Percentiles rank a stretch among this genome's conserved stretches.
These are phyloP conservation scores for Euphrasia arctica DNA, from an alignment of 305 asterid species.

Conservation along the genomic window DNA sequence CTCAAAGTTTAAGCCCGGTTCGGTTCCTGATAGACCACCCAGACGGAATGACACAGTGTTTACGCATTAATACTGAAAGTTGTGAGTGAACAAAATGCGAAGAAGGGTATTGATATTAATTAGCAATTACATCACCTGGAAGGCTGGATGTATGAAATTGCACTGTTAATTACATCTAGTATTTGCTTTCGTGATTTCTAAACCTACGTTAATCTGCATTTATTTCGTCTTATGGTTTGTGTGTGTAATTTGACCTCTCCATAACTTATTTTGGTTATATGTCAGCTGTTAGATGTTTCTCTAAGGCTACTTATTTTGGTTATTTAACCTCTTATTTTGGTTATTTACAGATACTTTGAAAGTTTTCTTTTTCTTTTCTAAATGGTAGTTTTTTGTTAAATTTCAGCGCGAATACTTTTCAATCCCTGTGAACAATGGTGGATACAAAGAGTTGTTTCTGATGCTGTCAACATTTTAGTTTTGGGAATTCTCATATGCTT, in stretches of 20 bases:
- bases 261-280: constrained; percentile 12
- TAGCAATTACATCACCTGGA: constrained; percentile 14
- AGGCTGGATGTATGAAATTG: constrained; percentile 3
- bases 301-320: constrained; percentile 12
- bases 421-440: background rate
- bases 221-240: background rate
- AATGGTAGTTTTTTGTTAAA: background rate
- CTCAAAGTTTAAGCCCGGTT: constrained; percentile 79
- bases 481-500: background rate
- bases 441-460: background rate
- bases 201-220: constrained; percentile 8
- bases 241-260: constrained; percentile 18
- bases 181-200: background rate
- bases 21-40: constrained; percentile 71
- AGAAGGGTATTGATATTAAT: background rate
- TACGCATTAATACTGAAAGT: constrained; percentile 43
- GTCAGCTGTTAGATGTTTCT: constrained; percentile 16
- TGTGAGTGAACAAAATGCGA: background rate
- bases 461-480: constrained; percentile 1
- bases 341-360: constrained; percentile 13
- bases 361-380: background rate
- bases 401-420: background rate
- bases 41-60: constrained; percentile 69
- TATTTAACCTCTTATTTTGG: too few relatives aligned
- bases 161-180: background rate